These are phyloP conservation scores for Kwoniella sp. DNA, from an alignment of 768 basidiomycete genomes.

Conservation along the genomic window DNA sequence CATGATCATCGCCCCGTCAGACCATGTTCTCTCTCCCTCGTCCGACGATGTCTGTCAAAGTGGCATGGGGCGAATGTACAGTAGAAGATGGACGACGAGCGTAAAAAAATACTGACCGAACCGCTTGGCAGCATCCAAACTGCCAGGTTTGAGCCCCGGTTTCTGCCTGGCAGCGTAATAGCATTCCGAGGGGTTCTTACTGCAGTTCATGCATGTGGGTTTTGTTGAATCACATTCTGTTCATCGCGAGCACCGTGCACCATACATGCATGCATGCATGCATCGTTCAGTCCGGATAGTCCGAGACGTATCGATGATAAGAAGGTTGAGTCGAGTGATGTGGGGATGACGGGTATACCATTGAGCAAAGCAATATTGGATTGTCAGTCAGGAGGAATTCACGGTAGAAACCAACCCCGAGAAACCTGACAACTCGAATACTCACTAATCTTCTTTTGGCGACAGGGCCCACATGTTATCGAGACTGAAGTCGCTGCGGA, in stretches of 20 bases:
- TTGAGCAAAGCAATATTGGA: too few relatives aligned
- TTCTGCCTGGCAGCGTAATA: slow-evolving; percentile 49
- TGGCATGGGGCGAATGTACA: too few relatives aligned
- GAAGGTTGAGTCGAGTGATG: background rate
- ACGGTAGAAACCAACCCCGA: slow-evolving; percentile 11
- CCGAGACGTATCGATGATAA: background rate
- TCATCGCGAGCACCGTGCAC: too few relatives aligned
- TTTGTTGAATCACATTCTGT: slow-evolving; percentile 40
- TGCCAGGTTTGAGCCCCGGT: slow-evolving; percentile 51
- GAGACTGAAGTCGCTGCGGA: slow-evolving; percentile 10
- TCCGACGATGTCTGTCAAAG: background rate
- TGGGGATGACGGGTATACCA: too few relatives aligned
- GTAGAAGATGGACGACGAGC: too few relatives aligned
- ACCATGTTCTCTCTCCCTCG: background rate
- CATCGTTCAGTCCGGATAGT: background rate
- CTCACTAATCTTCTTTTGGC: slow-evolving; percentile 45
- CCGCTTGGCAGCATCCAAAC: slow-evolving; percentile 47
- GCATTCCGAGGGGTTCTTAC: slow-evolving; percentile 39
- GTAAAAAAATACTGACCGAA: slow-evolving; percentile 33
- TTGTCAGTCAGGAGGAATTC: too few relatives aligned
- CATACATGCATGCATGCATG: background rate
- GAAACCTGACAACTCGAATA: background rate
- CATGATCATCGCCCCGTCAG: background rate
- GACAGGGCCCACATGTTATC: slow-evolving; percentile 46
- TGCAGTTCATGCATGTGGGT: slow-evolving; percentile 38